Evolutionary conservation across 2,329 filamentous ascomycete species (phyloP).

Genomic region (Parascedosporium putredinis): DNA sequence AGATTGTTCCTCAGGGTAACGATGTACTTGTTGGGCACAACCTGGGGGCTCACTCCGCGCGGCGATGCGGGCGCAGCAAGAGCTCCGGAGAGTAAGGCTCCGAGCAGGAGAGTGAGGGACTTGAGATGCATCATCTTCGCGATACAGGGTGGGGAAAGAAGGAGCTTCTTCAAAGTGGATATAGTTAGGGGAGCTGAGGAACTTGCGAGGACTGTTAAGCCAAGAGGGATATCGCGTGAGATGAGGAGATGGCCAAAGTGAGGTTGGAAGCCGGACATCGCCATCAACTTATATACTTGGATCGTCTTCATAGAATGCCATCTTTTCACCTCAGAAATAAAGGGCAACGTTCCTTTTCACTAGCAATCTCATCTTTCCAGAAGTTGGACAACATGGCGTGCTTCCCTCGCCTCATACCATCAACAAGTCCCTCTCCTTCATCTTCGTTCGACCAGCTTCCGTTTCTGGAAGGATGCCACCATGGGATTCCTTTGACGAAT

Average conservation of each 20-base stretch:
- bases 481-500: too few species aligned
- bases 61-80: constrained; percentile 18
- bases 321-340: too few species aligned
- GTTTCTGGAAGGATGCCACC: neutral
- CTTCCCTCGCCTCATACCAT: neutral
- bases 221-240: too few species aligned
- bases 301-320: too few species aligned
- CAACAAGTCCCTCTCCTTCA: neutral
- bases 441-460: neutral
- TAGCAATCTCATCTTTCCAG: too few species aligned
- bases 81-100: constrained; percentile 22
- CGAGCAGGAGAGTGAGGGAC: constrained; percentile 12
- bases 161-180: neutral
- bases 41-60: neutral
- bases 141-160: neutral
- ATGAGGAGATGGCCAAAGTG: too few species aligned
- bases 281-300: neutral
- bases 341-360: too few species aligned
- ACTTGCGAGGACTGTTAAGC: too few species aligned
- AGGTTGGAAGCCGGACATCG: neutral
- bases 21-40: constrained; percentile 31
- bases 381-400: neutral
- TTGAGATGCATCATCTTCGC: constrained; percentile 6
- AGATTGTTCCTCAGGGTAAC: constrained; percentile 30
- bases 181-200: too few species aligned